Base-by-base conservation (phyloP, 2,329 filamentous ascomycete genomes). In the Fragosphaeria purpurea region DNA sequence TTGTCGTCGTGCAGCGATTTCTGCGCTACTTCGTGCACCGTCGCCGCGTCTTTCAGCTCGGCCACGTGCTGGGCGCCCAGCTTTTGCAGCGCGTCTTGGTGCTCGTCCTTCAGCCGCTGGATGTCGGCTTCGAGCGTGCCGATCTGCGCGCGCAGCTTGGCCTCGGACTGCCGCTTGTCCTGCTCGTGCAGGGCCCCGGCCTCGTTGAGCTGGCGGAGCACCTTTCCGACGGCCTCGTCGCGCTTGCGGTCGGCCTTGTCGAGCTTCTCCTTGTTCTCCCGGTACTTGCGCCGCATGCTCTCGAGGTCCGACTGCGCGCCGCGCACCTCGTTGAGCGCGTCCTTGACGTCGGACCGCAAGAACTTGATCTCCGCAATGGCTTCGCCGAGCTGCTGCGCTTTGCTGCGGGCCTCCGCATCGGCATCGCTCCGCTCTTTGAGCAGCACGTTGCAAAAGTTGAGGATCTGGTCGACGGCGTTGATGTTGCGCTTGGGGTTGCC, bases 381-480 rank as follows among this genome's bases (percentile, higher is more conserved):
- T 38, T 50, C 48, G 34, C 46, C 22, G 30, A 43, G 33, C 46
- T 43, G 35, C 31, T 38, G 40, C 9, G 46, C 13, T 11, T 43
- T 48, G 33, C 34, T 32, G 11, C 34, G 40, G 9, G 13, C 13
- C 5, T 48, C 46, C 13, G 30, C 41, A 10, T 48, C 46, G 40
- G 40, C 40, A 6, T 13, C 33, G 8, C 11, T 32, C 5, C 46
- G 46, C 8, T 48, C 46, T 22, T 48, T 42, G 22, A 43, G 12
- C 32, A 48, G 46, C n/a, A 34, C 5, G 40, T 43, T 42, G 46
- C 46, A 48, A 12, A 31, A 48, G 6, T 30, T 7, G 13, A 48
- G 33, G 13, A 48, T n/a, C 46, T 48, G 46, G 13, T 48, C 46
- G 40, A 48, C 46, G 33, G 40, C 40, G 40, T 34, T 48, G 46